A percentile compares a stretch with the other conserved stretches of the same genome.
These are phyloP conservation scores for Delphinella strobiligena DNA, from an alignment of 2,329 filamentous ascomycete species.

Conservation along the genomic window DNA sequence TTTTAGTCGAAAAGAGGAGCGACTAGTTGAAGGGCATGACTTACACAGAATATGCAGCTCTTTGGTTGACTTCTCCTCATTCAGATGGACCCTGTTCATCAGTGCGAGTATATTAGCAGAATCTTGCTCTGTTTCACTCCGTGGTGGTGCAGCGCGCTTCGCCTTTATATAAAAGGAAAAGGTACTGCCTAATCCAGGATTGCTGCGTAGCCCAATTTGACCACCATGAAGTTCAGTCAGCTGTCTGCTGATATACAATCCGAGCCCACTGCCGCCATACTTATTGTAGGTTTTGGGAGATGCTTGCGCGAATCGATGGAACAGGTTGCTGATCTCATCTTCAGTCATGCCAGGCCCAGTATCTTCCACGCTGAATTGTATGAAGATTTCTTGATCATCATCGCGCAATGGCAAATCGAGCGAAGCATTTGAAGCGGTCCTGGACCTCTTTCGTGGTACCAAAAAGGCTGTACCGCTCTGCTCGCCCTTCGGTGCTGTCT, in stretches of 20 bases:
- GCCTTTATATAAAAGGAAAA: conserved; percentile 56
- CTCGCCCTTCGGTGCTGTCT: conserved; percentile 18
- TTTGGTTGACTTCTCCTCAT: neutral
- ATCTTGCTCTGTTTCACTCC: too few species aligned
- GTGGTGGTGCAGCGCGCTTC: too few species aligned
- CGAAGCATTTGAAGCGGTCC: neutral
- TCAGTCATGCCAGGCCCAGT: conserved; percentile 23
- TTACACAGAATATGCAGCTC: neutral
- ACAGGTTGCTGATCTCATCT: conserved; percentile 34
- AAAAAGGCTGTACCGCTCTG: conserved; percentile 22
- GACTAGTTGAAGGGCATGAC: too few species aligned
- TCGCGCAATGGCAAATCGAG: neutral
- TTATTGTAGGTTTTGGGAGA: conserved; percentile 54
- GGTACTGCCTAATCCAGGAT: conserved; percentile 47
- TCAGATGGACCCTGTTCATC: too few species aligned
- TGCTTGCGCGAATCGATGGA: conserved; percentile 56
- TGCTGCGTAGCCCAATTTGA: conserved; percentile 50
- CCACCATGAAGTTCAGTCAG: conserved; percentile 57
- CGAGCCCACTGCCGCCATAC: conserved; percentile 56
- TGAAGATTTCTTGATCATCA: conserved; percentile 23
- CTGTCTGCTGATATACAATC: conserved; percentile 55
- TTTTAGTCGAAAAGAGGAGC: too few species aligned
- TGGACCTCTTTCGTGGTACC: conserved; percentile 5
- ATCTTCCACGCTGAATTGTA: conserved; percentile 23
- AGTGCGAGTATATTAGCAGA: too few species aligned